Base-by-base conservation (phyloP, 805 yeast genomes). In the Metschnikowia gelsemii region DNA sequence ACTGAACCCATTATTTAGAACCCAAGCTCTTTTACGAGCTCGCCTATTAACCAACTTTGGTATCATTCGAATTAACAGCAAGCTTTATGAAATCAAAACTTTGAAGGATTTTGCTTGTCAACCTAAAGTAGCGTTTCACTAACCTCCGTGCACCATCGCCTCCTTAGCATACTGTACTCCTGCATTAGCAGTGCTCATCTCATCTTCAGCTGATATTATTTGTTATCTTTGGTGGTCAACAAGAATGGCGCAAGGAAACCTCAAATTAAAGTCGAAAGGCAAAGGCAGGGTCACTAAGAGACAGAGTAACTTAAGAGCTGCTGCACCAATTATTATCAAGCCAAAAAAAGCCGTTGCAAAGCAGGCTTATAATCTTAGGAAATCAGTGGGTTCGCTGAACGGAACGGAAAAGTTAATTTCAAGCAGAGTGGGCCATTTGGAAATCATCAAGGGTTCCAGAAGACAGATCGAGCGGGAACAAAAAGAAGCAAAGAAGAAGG, bases 351-450 rank as follows among this genome's bases (percentile, higher is more conserved):
- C 73, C 28, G 76, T 73, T 44, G 60, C 67, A 5, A 59, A 58
- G 35, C 56, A 58, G 38, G 67, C 80, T 48, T 72, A 74, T 43
- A 79, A 79, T 52, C 66, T 84, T 43, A 68, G 74, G 37, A 83
- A 81, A 60, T 71, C 78, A 30, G 53, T 48, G 21, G 52, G 54
- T 17, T 36, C 52, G 24, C 49, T 45, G 48, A 42, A 40, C 34
- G 56, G 56, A 8, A 91, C 98, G 3, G 99, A 91, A 65, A 88
- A 80, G 66, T 72, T 88, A 43, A 79, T 91, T 52, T 82, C 97
- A 2, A 75, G 95, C 42, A 77, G 91, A 61, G 97, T 91, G 6
- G 99, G 99, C 19, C 98, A 91, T 63, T 73, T 91, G 55, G 99
- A 91, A 66, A 61, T 91, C 28, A 69, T 91, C 50, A 89, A 87